Conservation (phyloP, 148 eudicot genomes). For the Amaranthus cruentus region DNA sequence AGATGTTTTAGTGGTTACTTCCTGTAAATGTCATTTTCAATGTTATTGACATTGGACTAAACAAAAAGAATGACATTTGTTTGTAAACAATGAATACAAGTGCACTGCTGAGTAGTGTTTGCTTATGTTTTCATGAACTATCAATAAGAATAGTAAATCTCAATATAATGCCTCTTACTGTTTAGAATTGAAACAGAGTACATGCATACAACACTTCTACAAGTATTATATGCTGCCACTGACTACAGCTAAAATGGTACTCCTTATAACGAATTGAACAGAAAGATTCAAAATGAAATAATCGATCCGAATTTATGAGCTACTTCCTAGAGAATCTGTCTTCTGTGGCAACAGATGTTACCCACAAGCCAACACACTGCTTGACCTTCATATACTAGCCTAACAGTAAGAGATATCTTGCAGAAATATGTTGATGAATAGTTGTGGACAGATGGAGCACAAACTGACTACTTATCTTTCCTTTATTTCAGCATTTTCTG, state of each 20-base stretch:
- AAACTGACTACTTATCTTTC: slow-evolving; percentile 5
- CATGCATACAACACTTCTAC: slow-evolving; percentile 4
- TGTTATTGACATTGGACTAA: background rate
- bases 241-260: slow-evolving; percentile 10
- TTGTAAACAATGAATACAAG: background rate
- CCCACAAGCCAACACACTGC: slow-evolving; percentile 14
- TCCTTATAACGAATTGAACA: slow-evolving; percentile 22
- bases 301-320: slow-evolving; percentile 11
- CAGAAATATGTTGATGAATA: slow-evolving; percentile 2
- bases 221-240: slow-evolving; percentile 10
- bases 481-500: slow-evolving; percentile 1
- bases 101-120: background rate
- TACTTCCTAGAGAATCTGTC: slow-evolving; percentile 4
- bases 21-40: slow-evolving; percentile 14
- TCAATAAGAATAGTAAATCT: slow-evolving; percentile 3
- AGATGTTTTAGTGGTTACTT: background rate
- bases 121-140: background rate
- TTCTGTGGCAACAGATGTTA: slow-evolving; percentile 5
- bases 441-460: background rate
- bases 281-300: slow-evolving; percentile 16
- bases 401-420: background rate
- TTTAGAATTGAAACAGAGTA: slow-evolving; percentile 12
- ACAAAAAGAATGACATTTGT: background rate
- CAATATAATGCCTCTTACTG: slow-evolving; percentile 20
- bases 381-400: background rate